phyloP scores from a whole-genome alignment of 768 basidiomycete species.

The Amyloporia xantha region DNA sequence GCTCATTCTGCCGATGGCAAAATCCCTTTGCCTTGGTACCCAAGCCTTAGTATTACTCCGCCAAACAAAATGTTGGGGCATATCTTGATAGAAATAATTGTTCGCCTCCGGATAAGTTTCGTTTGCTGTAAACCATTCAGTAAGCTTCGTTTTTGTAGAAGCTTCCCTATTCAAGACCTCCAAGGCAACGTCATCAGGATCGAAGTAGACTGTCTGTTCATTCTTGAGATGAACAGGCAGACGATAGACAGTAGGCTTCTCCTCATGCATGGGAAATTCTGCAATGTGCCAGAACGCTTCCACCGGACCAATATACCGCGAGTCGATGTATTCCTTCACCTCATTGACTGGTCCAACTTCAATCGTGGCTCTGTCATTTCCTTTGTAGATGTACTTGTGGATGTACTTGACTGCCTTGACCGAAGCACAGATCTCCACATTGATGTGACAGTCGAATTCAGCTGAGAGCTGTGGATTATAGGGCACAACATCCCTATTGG shows the following conservation, averaged over 20 bases:
- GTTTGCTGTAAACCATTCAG: slow-evolving; percentile 23
- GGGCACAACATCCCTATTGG: slow-evolving; percentile 38
- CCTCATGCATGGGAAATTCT: slow-evolving; percentile 9
- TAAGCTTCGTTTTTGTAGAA: slow-evolving; percentile 23
- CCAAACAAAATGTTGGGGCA: slow-evolving; percentile 29
- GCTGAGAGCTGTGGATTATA: slow-evolving; percentile 30
- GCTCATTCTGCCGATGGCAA: slow-evolving; percentile 37
- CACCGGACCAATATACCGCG: slow-evolving; percentile 30
- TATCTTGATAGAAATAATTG: slow-evolving; percentile 30
- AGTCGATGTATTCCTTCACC: slow-evolving; percentile 29
- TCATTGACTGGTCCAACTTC: slow-evolving; percentile 28
- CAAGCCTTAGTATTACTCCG: slow-evolving; percentile 22
- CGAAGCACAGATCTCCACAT: slow-evolving; percentile 36
- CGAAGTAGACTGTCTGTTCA: slow-evolving; percentile 31
- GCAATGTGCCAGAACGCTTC: slow-evolving; percentile 34
- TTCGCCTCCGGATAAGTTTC: slow-evolving; percentile 10
- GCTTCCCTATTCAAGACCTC: slow-evolving; percentile 9
- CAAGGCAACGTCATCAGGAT: slow-evolving; percentile 22
- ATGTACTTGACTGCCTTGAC: slow-evolving; percentile 39
- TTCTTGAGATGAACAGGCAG: slow-evolving; percentile 38
- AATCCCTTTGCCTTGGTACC: slow-evolving; percentile 21
- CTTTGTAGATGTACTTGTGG: slow-evolving; percentile 46
- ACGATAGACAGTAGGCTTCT: slow-evolving; percentile 29
- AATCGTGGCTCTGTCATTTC: slow-evolving; percentile 34
- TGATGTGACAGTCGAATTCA: slow-evolving; percentile 41